phyloP scores from a whole-genome alignment of 2,329 filamentous ascomycete species.

The Pseudovirgaria hyperparasitica region DNA sequence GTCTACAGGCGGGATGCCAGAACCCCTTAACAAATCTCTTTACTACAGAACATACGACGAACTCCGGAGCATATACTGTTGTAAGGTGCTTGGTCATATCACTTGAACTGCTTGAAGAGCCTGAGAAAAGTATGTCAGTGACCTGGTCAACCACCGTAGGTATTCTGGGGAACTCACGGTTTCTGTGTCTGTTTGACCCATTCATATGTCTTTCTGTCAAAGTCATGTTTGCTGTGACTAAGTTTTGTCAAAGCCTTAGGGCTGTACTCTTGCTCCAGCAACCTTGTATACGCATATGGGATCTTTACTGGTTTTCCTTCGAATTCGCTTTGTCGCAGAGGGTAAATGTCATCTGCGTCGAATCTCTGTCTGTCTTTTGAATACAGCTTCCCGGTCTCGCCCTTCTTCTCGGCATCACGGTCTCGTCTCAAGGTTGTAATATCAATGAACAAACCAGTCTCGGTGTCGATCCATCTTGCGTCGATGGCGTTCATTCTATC shows the following conservation, averaged over 20 bases:
- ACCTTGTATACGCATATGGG: constrained; percentile 41
- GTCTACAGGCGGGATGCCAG: too few relatives aligned
- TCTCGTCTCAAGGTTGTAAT: constrained; percentile 44
- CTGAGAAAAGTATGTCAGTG: too few relatives aligned
- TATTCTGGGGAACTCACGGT: too few relatives aligned
- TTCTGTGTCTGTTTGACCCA: too few relatives aligned
- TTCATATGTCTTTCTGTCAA: constrained; percentile 18
- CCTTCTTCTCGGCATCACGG: constrained; percentile 22
- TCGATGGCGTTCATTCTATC: constrained; percentile 46
- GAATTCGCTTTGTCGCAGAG: constrained; percentile 41
- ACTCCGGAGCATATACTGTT: too few relatives aligned
- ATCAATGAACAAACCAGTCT: constrained; percentile 48
- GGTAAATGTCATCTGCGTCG: constrained; percentile 41
- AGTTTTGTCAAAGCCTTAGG: constrained; percentile 33
- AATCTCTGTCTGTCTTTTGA: constrained; percentile 47
- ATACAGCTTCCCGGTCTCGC: constrained; percentile 32
- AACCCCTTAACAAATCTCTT: too few relatives aligned
- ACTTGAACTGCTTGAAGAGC: too few relatives aligned
- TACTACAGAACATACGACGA: too few relatives aligned
- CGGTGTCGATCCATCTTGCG: constrained; percentile 47
- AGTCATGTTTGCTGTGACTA: constrained; percentile 31
- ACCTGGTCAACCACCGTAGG: too few relatives aligned
- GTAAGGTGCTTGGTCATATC: too few relatives aligned
- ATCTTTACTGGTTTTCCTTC: constrained; percentile 41
- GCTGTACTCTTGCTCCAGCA: constrained; percentile 45